These are phyloP conservation scores for Aspergillus fischeri DNA, from an alignment of 2,329 filamentous ascomycete species.

Conservation along the genomic window DNA sequence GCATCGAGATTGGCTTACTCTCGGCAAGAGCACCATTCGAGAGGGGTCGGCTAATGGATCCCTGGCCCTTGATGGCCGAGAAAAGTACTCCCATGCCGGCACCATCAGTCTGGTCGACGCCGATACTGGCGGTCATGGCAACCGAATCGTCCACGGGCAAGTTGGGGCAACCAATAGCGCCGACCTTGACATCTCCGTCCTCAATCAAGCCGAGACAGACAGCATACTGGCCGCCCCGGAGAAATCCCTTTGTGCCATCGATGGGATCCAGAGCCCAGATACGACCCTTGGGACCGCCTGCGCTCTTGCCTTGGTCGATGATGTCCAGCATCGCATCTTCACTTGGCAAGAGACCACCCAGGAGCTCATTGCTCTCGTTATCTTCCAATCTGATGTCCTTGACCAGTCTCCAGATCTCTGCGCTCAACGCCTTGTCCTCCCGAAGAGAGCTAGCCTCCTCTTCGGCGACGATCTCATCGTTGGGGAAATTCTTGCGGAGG, in stretches of 20 bases:
- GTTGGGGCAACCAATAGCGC: constrained; percentile 93
- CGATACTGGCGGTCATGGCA: constrained; percentile 66
- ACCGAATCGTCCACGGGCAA: constrained; percentile 79
- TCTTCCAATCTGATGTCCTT: constrained; percentile 66
- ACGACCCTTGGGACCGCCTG: constrained; percentile 45
- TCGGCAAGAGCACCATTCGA: constrained; percentile 43
- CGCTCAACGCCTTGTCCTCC: constrained; percentile 63
- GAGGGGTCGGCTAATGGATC: constrained; percentile 76
- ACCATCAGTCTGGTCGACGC: constrained; percentile 67
- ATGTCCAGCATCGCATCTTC: constrained; percentile 59
- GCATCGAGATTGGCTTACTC: constrained; percentile 73
- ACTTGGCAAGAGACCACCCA: constrained; percentile 65
- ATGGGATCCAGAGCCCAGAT: constrained; percentile 98
- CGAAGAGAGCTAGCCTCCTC: constrained; percentile 83
- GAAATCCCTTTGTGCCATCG: constrained; percentile 95
- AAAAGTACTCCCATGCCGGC: constrained; percentile 82
- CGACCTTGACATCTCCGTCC: constrained; percentile 88
- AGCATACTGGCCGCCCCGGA: constrained; percentile 93
- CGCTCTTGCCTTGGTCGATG: constrained; percentile 51
- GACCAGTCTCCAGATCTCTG: constrained; percentile 82
- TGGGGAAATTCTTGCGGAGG: constrained; percentile 82
- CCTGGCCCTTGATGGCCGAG: constrained; percentile 73
- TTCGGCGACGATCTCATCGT: constrained; percentile 89
- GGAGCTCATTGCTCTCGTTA: constrained; percentile 57
- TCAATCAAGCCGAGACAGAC: constrained; percentile 90